phyloP scores from a whole-genome alignment of 169 alveolate genomes.

The Pseudocohnilembus persalinus region DNA sequence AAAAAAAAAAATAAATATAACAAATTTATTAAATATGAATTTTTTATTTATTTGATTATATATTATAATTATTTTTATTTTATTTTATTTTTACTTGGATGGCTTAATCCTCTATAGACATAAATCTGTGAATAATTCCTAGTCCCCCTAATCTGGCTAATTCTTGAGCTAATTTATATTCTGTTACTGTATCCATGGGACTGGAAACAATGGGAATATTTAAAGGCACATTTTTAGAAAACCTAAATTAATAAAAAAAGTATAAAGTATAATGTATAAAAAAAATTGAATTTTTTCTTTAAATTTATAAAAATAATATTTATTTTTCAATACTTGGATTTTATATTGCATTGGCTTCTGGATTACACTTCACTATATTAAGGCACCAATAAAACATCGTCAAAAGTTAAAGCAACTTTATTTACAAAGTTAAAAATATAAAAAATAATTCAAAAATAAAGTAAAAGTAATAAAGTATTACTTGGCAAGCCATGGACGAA shows the following conservation, averaged over 20 bases:
- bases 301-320: too few relatives aligned
- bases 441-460: background rate
- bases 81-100: conserved; percentile 26
- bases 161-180: conserved; percentile 39
- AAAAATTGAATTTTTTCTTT: background rate
- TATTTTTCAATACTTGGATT: conserved; percentile 4
- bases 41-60: too few relatives aligned
- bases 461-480: background rate
- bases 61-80: too few relatives aligned
- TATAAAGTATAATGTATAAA: too few relatives aligned
- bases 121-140: conserved; percentile 48
- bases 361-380: conserved; percentile 33
- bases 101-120: conserved; percentile 32
- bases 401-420: conserved; percentile 37
- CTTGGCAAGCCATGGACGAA: background rate
- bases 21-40: too few relatives aligned
- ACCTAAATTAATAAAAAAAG: background rate
- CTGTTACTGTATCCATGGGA: conserved; percentile 55
- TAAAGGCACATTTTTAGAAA: conserved; percentile 30
- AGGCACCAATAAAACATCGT: conserved; percentile 45
- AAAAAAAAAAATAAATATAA: too few relatives aligned
- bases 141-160: conserved; percentile 47
- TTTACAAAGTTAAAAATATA: background rate
- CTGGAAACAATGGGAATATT: conserved; percentile 35
- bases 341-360: conserved; percentile 22